Evolutionary conservation across 2,329 filamentous ascomycete species (phyloP).

Genomic region (Lithohypha guttulata): DNA sequence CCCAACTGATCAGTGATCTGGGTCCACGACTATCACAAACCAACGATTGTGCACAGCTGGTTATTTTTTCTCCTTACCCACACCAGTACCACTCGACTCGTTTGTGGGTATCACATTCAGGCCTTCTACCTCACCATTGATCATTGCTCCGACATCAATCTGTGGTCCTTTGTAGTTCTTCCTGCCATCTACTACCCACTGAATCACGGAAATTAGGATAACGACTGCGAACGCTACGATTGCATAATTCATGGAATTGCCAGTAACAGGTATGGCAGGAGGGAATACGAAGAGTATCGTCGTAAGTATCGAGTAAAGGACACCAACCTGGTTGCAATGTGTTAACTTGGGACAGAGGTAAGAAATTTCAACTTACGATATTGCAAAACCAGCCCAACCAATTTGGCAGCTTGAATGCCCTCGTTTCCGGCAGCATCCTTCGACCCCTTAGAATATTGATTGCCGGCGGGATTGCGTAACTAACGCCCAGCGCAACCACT

Average conservation of each 20-base stretch:
- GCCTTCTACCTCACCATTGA: constrained; percentile 21
- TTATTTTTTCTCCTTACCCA: background rate
- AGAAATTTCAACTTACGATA: constrained; percentile 27
- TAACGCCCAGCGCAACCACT: constrained; percentile 60
- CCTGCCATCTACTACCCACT: constrained; percentile 51
- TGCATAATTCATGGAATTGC: constrained; percentile 55
- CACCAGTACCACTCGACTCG: background rate
- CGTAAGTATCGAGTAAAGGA: constrained; percentile 58
- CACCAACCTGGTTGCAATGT: constrained; percentile 38
- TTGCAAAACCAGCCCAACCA: constrained; percentile 52
- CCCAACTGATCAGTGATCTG: constrained; percentile 14
- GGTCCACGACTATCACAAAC: no score
- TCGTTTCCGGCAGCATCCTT: constrained; percentile 49
- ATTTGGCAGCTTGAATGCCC: constrained; percentile 47
- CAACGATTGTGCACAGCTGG: no score
- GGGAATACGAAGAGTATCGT: constrained; percentile 68
- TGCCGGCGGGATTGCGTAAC: constrained; percentile 62
- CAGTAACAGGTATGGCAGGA: constrained; percentile 52
- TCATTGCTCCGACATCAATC: constrained; percentile 31
- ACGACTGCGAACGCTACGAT: constrained; percentile 48
- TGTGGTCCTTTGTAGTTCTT: constrained; percentile 50
- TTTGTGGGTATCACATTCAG: background rate
- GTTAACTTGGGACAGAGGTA: constrained; percentile 10
- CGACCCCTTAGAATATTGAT: constrained; percentile 59
- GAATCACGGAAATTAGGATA: constrained; percentile 44